phyloP scores from a whole-genome alignment of 2,329 filamentous ascomycete species.

The Botrytis deweyae region DNA sequence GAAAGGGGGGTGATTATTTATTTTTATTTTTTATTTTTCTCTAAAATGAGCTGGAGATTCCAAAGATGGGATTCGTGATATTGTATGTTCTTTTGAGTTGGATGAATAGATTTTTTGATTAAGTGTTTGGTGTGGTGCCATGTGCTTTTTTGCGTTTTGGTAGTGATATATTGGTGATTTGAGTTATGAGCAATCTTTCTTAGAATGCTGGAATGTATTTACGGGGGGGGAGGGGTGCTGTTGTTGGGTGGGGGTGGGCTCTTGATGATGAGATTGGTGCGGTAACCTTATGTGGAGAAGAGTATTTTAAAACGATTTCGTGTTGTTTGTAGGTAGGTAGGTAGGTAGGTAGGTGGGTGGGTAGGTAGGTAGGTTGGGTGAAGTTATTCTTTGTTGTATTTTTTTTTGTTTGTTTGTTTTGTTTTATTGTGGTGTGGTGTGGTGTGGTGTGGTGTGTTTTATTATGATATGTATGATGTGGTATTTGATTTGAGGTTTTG shows the following conservation, averaged over 20 bases:
- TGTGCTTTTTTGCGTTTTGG: background rate
- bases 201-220: background rate
- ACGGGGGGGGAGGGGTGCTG: too few species aligned
- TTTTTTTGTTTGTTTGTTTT: background rate
- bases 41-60: background rate
- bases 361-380: too few species aligned
- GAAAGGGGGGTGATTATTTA: background rate
- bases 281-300: too few species aligned
- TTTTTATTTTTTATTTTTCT: too few species aligned
- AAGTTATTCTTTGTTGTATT: background rate
- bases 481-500: too few species aligned
- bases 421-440: too few species aligned
- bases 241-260: background rate
- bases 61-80: background rate
- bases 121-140: background rate
- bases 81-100: background rate
- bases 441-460: too few species aligned
- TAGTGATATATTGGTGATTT: too few species aligned
- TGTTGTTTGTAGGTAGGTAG: background rate
- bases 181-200: background rate
- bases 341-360: accelerated
- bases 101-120: background rate
- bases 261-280: background rate
- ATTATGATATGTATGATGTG: too few species aligned
- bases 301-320: background rate